A percentile compares a stretch with the other conserved stretches of the same genome.
Evolutionary conservation across 2,329 filamentous ascomycete species (phyloP).

Genomic region (Fusarium fujikuroi): DNA sequence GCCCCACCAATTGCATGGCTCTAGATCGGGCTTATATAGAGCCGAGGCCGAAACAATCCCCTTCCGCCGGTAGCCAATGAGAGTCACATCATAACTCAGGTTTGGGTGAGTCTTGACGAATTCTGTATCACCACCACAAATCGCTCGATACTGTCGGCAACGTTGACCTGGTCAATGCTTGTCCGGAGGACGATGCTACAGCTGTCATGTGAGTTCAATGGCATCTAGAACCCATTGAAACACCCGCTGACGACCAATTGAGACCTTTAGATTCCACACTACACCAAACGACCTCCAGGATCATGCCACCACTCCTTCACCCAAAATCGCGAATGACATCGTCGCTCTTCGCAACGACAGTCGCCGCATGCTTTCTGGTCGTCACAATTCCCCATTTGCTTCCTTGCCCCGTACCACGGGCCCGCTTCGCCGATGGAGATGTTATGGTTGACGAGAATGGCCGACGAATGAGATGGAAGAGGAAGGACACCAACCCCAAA

Average conservation of each 20-base stretch:
- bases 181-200: conserved; percentile 42
- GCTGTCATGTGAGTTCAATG: conserved; percentile 43
- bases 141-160: conserved; percentile 42
- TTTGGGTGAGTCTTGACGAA: conserved; percentile 37
- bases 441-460: conserved; percentile 58
- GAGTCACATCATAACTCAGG: conserved; percentile 33
- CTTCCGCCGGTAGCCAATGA: conserved; percentile 38
- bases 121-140: conserved; percentile 42
- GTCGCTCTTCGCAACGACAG: conserved; percentile 93
- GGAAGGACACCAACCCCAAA: conserved; percentile 50
- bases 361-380: conserved; percentile 89
- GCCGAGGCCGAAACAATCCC: conserved; percentile 10
- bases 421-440: conserved; percentile 77
- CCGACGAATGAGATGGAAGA: conserved; percentile 57
- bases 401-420: conserved; percentile 86
- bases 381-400: conserved; percentile 90
- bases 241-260: conserved; percentile 42
- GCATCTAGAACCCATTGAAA: conserved; percentile 15
- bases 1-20: conserved; percentile 15
- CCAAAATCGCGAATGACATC: conserved; percentile 93
- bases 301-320: conserved; percentile 89
- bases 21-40: conserved; percentile 28
- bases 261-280: conserved; percentile 40
- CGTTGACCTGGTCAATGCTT: conserved; percentile 37
- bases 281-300: conserved; percentile 35